These are phyloP conservation scores for Sambucus nigra DNA, from an alignment of 129 eudicot genomes.

Conservation along the genomic window DNA sequence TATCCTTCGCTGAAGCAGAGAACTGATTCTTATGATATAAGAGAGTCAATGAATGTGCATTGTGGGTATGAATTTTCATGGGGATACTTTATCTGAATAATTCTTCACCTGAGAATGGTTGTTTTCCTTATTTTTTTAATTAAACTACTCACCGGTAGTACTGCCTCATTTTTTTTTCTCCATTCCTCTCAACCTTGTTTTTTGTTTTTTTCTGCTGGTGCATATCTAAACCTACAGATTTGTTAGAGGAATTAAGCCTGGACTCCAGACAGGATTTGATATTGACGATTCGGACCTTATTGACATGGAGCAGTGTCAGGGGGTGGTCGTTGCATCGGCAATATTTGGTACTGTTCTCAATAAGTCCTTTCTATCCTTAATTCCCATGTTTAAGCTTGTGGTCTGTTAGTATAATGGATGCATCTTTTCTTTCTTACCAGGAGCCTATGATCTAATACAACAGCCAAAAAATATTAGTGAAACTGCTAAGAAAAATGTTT, in stretches of 20 bases:
- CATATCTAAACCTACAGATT: constrained; percentile 39
- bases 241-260: constrained; percentile 76
- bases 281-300: constrained; percentile 77
- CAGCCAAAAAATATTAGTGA: constrained; percentile 84
- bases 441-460: constrained; percentile 75
- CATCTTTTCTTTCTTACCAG: constrained; percentile 23
- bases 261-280: constrained; percentile 74
- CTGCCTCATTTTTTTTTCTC: background rate
- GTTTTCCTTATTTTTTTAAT: constrained; percentile 8
- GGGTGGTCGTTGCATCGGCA: constrained; percentile 94
- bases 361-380: constrained; percentile 1
- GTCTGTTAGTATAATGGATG: constrained; percentile 4
- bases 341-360: constrained; percentile 65
- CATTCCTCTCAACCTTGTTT: background rate
- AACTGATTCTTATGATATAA: constrained; percentile 66
- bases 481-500: constrained; percentile 51
- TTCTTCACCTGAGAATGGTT: background rate
- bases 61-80: constrained; percentile 61
- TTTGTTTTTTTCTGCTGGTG: background rate
- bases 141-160: background rate
- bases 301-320: constrained; percentile 82
- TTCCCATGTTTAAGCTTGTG: constrained; percentile 4
- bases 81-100: background rate
- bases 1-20: constrained; percentile 83
- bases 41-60: constrained; percentile 76